Conservation (phyloP, 495 filamentous ascomycete species). For the Podospora appendiculata region DNA sequence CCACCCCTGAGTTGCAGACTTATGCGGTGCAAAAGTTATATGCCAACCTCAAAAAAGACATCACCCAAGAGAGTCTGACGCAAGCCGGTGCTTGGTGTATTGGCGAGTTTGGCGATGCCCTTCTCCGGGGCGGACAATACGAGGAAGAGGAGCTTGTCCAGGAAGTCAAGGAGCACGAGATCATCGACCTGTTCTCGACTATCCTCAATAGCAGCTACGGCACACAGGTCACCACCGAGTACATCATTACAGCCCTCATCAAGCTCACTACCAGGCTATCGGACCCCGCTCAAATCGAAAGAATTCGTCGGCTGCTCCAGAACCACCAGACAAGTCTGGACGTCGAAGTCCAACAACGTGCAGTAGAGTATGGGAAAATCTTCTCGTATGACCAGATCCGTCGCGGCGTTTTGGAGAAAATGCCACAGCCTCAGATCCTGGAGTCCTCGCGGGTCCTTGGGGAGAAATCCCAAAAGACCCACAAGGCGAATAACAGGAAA, state of each 20-base stretch:
- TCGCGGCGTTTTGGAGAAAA: conserved; percentile 86
- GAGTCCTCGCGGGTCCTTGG: conserved; percentile 86
- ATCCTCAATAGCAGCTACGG: conserved; percentile 92
- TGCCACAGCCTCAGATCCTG: conserved; percentile 94
- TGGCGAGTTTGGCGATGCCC: conserved; percentile 88
- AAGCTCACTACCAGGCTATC: conserved; percentile 88
- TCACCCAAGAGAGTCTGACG: conserved; percentile 91
- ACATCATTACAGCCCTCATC: conserved; percentile 90
- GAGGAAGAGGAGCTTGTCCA: conserved; percentile 91
- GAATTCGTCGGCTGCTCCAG: conserved; percentile 69
- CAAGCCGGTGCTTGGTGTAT: conserved; percentile 97
- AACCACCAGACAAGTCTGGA: conserved; percentile 75
- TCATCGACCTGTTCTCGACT: conserved; percentile 82
- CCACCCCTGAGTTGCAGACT: conserved; percentile 87
- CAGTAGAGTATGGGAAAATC: conserved; percentile 90
- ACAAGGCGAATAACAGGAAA: conserved; percentile 66
- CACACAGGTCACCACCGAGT: conserved; percentile 82
- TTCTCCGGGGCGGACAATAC: conserved; percentile 82
- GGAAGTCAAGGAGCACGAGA: conserved; percentile 82
- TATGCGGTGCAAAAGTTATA: conserved; percentile 96
- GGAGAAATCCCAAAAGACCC: conserved; percentile 75
- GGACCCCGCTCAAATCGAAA: conserved; percentile 74
- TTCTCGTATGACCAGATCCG: conserved; percentile 85
- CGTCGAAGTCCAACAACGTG: conserved; percentile 90
- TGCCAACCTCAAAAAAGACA: conserved; percentile 81